Conservation (phyloP, 768 basidiomycete species). For the Mycena vitilis region DNA sequence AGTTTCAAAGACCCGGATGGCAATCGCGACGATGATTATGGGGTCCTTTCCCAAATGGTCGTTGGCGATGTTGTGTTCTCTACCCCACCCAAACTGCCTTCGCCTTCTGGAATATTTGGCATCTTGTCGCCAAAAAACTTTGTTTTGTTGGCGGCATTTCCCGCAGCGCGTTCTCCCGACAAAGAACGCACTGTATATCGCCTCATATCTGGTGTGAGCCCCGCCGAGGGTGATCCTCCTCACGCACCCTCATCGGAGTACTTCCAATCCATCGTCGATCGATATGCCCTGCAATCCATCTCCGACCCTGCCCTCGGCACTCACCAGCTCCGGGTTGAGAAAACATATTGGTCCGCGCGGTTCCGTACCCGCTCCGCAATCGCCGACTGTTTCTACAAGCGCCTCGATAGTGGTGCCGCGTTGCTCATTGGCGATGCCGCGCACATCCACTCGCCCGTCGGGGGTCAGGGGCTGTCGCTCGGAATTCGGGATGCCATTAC, state of each 20-base stretch:
- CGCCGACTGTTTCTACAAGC: constrained; percentile 52
- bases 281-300: constrained; percentile 45
- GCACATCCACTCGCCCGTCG: constrained; percentile 64
- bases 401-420: constrained; percentile 22
- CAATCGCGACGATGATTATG: constrained; percentile 38
- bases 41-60: constrained; percentile 53
- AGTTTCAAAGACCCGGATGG: constrained; percentile 58
- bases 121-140: constrained; percentile 42
- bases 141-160: constrained; percentile 53
- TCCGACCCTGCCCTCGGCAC: constrained; percentile 50
- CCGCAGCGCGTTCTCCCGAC: constrained; percentile 39
- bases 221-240: constrained; percentile 27
- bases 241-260: constrained; percentile 46
- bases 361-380: constrained; percentile 59
- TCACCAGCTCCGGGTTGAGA: constrained; percentile 46
- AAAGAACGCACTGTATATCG: constrained; percentile 48
- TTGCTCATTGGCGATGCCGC: constrained; percentile 60
- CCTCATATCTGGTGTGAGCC: constrained; percentile 51
- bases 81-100: constrained; percentile 40
- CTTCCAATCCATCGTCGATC: constrained; percentile 56
- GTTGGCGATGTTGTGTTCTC: constrained; percentile 60
- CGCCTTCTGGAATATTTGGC: constrained; percentile 34
- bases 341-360: constrained; percentile 58
- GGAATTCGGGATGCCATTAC: constrained; percentile 64
- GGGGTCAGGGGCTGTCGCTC: constrained; percentile 71